A percentile compares a stretch with the other conserved stretches of the same genome.
Evolutionary conservation across 768 basidiomycete genomes (phyloP).

Genomic region (Tricholoma bakamatsutake): DNA sequence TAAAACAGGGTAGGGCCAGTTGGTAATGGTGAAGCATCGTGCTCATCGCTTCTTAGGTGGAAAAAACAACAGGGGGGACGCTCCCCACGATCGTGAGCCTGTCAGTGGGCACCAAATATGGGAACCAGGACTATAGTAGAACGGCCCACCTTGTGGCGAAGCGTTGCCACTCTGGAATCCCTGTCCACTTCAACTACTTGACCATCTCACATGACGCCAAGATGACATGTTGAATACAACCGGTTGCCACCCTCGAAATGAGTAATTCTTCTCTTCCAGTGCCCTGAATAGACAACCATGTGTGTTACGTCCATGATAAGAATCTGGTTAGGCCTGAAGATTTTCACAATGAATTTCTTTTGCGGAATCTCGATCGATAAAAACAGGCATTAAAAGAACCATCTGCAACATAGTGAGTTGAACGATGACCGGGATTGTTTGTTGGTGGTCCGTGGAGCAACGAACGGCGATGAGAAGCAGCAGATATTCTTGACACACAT

Average conservation of each 20-base stretch:
- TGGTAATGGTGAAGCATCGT: neutral
- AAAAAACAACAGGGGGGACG: neutral
- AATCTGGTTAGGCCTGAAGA: neutral
- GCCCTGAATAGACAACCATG: neutral
- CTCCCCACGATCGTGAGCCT: neutral
- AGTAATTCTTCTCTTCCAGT: neutral
- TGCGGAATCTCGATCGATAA: neutral
- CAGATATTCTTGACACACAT: neutral
- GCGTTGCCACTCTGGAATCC: neutral
- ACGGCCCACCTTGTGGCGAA: neutral
- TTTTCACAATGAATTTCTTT: neutral
- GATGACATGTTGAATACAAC: neutral
- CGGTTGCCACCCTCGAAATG: neutral
- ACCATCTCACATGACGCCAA: neutral
- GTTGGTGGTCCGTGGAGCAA: neutral
- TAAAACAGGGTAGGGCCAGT: neutral
- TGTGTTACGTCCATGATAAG: neutral
- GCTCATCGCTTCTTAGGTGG: neutral
- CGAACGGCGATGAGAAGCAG: neutral
- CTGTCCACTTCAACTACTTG: neutral
- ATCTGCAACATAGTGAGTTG: neutral
- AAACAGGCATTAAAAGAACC: neutral
- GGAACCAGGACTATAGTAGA: neutral
- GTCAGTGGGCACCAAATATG: neutral
- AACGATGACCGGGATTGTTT: neutral